These are phyloP conservation scores for Plasmodium relictum DNA, from an alignment of 169 alveolate species.

Conservation along the genomic window DNA sequence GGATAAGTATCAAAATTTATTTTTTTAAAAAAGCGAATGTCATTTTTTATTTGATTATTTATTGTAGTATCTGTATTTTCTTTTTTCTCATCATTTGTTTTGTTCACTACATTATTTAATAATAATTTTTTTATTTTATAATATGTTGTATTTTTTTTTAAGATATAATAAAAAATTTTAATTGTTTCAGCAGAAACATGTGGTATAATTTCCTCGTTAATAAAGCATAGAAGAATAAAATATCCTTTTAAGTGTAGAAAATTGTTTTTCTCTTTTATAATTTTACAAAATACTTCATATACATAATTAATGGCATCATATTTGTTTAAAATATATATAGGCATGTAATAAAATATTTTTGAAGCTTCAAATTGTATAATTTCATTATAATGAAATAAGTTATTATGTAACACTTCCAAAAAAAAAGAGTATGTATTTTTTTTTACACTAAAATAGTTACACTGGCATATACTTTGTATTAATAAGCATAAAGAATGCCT, in stretches of 20 bases:
- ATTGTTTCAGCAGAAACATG: constrained; percentile 7
- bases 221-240: constrained; percentile 46
- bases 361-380: constrained; percentile 76
- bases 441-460: constrained; percentile 56
- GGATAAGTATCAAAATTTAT: constrained; percentile 27
- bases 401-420: constrained; percentile 51
- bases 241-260: constrained; percentile 71
- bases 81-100: not conserved
- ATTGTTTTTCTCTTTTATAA: constrained; percentile 42
- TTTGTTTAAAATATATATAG: constrained; percentile 32
- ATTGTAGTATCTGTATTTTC: not conserved
- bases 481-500: constrained; percentile 68
- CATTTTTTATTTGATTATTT: constrained; percentile 8
- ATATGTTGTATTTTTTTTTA: constrained; percentile 49
- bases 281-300: constrained; percentile 33
- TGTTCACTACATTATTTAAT: too few relatives aligned
- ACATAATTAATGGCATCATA: constrained; percentile 30
- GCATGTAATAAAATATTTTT: constrained; percentile 61
- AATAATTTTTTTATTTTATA: constrained; percentile 15
- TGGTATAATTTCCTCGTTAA: constrained; percentile 38
- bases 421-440: constrained; percentile 60
- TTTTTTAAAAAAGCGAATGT: constrained; percentile 12
- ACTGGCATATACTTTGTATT: constrained; percentile 71
- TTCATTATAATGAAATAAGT: constrained; percentile 74
- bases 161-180: constrained; percentile 15